Evolutionary conservation across 1,284 basidiomycete species (phyloP).

Genomic region (Kwoniella shivajii): DNA sequence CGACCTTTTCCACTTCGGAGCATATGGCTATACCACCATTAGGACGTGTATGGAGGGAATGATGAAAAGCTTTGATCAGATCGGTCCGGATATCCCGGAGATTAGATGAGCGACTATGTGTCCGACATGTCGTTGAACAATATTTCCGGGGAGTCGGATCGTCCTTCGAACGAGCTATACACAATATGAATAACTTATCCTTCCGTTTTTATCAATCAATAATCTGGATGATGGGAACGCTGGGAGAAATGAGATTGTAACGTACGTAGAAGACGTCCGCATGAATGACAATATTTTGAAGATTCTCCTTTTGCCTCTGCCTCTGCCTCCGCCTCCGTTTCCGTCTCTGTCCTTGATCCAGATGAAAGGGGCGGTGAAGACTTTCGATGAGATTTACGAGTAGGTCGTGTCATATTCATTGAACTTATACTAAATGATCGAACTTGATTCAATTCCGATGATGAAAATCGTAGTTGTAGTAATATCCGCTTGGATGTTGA

Average conservation of each 20-base stretch:
- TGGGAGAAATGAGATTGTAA: too few species aligned
- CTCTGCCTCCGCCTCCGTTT: not conserved
- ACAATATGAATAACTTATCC: too few species aligned
- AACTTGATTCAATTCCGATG: too few species aligned
- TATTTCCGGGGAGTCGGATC: slow-evolving; percentile 27
- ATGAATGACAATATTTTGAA: slow-evolving; percentile 10
- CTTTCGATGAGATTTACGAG: not conserved
- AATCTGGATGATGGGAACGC: too few species aligned
- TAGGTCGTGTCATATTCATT: too few species aligned
- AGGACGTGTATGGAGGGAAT: not conserved
- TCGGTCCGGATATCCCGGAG: not conserved
- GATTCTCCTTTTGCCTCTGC: too few species aligned
- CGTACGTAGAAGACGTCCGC: slow-evolving; percentile 14
- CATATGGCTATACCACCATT: slow-evolving; percentile 8
- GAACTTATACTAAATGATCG: too few species aligned
- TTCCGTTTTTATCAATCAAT: too few species aligned
- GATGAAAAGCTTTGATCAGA: slow-evolving; percentile 15
- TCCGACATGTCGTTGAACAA: slow-evolving; percentile 27
- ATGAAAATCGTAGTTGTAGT: too few species aligned
- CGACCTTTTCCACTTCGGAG: slow-evolving; percentile 10
- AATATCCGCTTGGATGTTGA: too few species aligned
- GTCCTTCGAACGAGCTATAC: too few species aligned
- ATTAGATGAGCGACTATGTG: slow-evolving; percentile 9
- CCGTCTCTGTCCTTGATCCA: not conserved
- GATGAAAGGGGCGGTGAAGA: not conserved